Evolutionary conservation across 805 yeast genomes (phyloP).

Genomic region (Metschnikowia reukaufii): DNA sequence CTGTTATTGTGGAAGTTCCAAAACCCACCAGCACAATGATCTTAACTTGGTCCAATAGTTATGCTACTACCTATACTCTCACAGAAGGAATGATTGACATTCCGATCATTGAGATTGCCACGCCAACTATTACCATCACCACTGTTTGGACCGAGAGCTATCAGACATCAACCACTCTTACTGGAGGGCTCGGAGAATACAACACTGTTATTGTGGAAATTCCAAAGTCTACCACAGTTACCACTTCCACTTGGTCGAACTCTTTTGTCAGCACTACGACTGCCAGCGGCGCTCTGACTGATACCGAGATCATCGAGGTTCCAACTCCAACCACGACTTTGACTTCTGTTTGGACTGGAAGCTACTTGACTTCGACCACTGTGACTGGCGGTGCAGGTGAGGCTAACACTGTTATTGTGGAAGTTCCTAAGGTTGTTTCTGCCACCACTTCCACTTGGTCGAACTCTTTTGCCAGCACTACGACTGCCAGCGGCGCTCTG

Average conservation of each 20-base stretch:
- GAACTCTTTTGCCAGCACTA: background rate
- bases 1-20: too few species aligned
- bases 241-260: conserved; percentile 1
- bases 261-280: conserved; percentile 3
- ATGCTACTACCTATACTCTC: too few species aligned
- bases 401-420: conserved; percentile 9
- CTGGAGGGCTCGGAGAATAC: conserved; percentile 18
- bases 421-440: conserved; percentile 9
- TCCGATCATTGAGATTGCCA: too few species aligned
- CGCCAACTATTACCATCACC: too few species aligned
- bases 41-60: too few species aligned
- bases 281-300: background rate
- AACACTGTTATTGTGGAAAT: conserved; percentile 20
- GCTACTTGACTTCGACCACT: conserved; percentile 6
- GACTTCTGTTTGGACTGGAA: conserved; percentile 13
- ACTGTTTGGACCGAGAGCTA: conserved; percentile 13
- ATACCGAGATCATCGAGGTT: conserved; percentile 15
- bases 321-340: conserved; percentile 18
- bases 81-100: too few species aligned
- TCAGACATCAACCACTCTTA: conserved; percentile 11
- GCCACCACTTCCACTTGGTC: conserved; percentile 12
- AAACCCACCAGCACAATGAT: too few species aligned
- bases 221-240: conserved; percentile 3
- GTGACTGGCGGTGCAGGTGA: conserved; percentile 8
- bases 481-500: conserved; percentile 1